Evolutionary conservation across 2,329 filamentous ascomycete species (phyloP), one percentile per base, ranked within the genome.

Genomic region (Celoporthe dispersa): DNA sequence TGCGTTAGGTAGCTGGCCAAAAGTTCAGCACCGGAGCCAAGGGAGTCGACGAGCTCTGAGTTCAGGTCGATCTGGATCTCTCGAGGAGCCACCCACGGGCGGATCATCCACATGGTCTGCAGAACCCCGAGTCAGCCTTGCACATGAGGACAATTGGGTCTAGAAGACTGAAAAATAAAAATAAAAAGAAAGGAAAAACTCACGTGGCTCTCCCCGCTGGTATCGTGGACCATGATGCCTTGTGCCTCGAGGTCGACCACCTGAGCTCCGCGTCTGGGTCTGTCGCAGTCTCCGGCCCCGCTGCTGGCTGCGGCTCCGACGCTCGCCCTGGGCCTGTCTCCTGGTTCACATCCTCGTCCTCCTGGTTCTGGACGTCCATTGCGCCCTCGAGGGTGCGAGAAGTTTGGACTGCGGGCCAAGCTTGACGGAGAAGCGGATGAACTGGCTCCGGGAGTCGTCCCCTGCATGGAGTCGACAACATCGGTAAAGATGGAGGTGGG

Each of bases 41-140:
- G 86, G 1, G 94, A 95, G 76, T 98, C 94, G 66, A 98, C 94
- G 71, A 99, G 91, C 37, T 97, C 84, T 69, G 90, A 85, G 22
- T 97, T 95, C 8, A 99, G 88, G 79, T 98, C 96, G 75, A 99
- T 98, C 73, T 97, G 97, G 77, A 99, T 93, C 83, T 98, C 94
- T 74, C 94, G 89, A 7, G 95, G 92, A 55, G 91, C 87, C 55
- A 94, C 91, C 81, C 94, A 97, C 2, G 95, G 96, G 73, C 96
- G 92, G 75, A 99, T 89, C 94, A 99, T 99, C 96, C 96, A 99
- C 97, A 99, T 99, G 25, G 94, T 97, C 93, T 97, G 76, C 74
- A 70, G 8, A 37, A 71, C 63, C 62, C 71, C 74, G 81, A 70
- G 81, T 77, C 74, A 75, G 72, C 55, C 44, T 64, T 51, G 53